Base-by-base conservation (phyloP, 2,329 filamentous ascomycete species). In the Dothideomycetes sp. region DNA sequence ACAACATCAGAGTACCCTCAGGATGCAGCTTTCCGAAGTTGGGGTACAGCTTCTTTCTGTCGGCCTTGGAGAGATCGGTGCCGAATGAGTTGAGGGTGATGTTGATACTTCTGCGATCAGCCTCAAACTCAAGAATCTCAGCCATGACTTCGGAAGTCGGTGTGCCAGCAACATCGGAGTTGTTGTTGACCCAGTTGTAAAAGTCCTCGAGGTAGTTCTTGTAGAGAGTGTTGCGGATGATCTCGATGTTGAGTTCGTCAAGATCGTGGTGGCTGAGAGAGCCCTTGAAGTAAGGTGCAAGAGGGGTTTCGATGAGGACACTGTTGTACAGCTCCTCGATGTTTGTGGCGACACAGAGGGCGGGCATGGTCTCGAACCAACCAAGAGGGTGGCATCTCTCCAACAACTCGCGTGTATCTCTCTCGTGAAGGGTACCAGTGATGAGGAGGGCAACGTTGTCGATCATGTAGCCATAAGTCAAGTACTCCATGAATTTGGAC, bases 131-230 rank as follows among this genome's bases (percentile, higher is more conserved):
- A 34, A 98, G 71, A 37, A 95, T 84, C 66, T 96, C 89, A 6
- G 82, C 80, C 91, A 98, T 98, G 60, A 95, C 80, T 55, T 94
- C 87, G 30, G 86, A 74, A 0, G 91, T 98, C 1, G 91, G 87
- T 5, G 88, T 93, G 25, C 86, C 84, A 25, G 75, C 73, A 66
- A 96, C 82, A 29, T 94, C 89, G 0, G 87, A 71, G 57, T 94
- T 77, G 8, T 80, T 83, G 65, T 89, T 94, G 64, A 96, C 83
- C 62, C 95, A 98, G 50, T 83, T 75, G 69, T 96, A 78, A 63
- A 98, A 98, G 61, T 96, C 91, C 62, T 98, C 91, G 6, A 98
- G 76, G 61, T 98, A 98, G 71, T 96, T 96, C 75, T 98, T 98
- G 73, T 96, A 98, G 24, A 98, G 72, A 1, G 88, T 98, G 66